A percentile compares a stretch with the other conserved stretches of the same genome.
Evolutionary conservation across 2,329 filamentous ascomycete species (phyloP).

Genomic region (Colletotrichum tropicale): DNA sequence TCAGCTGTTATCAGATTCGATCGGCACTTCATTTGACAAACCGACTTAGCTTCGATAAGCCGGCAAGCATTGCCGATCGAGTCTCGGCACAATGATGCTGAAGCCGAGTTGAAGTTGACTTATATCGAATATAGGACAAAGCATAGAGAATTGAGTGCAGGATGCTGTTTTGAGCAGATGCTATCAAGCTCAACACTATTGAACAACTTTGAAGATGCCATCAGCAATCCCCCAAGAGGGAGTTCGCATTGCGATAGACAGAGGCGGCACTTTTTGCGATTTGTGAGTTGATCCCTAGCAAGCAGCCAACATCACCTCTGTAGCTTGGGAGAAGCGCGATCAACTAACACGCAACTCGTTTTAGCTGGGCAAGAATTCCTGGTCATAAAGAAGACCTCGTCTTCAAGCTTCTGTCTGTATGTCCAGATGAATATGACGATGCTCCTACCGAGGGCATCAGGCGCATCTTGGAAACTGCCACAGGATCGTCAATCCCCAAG

Average conservation of each 20-base stretch:
- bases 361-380: constrained; percentile 42
- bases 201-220: not conserved
- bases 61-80: not conserved
- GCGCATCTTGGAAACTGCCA: constrained; percentile 37
- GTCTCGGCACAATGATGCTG: not conserved
- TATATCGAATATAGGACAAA: not conserved
- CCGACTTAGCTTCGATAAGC: not conserved
- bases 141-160: not conserved
- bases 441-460: constrained; percentile 76
- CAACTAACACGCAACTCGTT: not conserved
- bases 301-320: not conserved
- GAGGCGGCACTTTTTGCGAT: not conserved
- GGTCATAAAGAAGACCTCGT: constrained; percentile 67
- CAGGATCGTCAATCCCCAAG: constrained; percentile 20
- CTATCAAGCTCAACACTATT: not conserved
- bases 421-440: constrained; percentile 74
- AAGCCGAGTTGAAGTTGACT: not conserved
- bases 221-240: not conserved
- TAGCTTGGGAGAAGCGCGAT: accelerated
- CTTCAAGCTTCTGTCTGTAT: constrained; percentile 74
- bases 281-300: not conserved
- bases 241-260: not conserved
- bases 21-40: not conserved
- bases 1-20: not conserved
- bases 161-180: not conserved